Base-by-base conservation (phyloP, 1,284 basidiomycete species). In the Trichosporon faecale region DNA sequence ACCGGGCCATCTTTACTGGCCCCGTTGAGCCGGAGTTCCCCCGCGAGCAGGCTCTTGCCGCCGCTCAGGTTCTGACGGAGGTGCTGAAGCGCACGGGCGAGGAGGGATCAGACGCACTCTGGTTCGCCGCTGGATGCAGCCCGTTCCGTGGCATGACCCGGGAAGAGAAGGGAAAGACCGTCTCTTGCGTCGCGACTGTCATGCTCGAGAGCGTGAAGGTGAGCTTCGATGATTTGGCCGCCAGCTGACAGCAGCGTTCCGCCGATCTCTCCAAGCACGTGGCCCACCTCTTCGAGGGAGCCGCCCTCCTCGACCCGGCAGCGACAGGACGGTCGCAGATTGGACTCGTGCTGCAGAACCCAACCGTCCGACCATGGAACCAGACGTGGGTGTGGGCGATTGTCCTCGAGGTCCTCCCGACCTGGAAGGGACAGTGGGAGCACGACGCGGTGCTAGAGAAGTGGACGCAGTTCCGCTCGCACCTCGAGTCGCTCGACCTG, bases 161-260 rank as follows among this genome's bases (percentile, higher is more conserved):
- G 76, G 79, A 77, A 27, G 89, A 91, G 69, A 86, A 86, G 76
- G 94, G 92, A 78, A 92, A 89, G 77, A 76, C 79, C 0, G 83
- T 87, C 1, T 85, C 87, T 3, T 88, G 89, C 0, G 86, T 89
- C 1, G 89, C 91, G 66, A 87, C 88, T n/a, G 88, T 91, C 37
- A 87, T 96, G 52, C 87, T 91, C 52, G 92, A 95, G 68, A 91
- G 91, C 7, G 82, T 96, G 71, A 96, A 94, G 78, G 85, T 86
- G 65, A 60, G 80, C 68, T 40, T 16, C 18, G 6, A 2, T 8
- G 1, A 9, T 65, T 64, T 4, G 44, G 7, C 35, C 64, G 49
- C 14, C 49, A 40, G 21, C 66, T 66, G 29, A 37, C 18, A 7
- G 12, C 66, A 85, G 84, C 86, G 94, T 29, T 93, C 93, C 9